phyloP scores from a whole-genome alignment of 176 grass and related monocot species.

The Carex cristatella region DNA sequence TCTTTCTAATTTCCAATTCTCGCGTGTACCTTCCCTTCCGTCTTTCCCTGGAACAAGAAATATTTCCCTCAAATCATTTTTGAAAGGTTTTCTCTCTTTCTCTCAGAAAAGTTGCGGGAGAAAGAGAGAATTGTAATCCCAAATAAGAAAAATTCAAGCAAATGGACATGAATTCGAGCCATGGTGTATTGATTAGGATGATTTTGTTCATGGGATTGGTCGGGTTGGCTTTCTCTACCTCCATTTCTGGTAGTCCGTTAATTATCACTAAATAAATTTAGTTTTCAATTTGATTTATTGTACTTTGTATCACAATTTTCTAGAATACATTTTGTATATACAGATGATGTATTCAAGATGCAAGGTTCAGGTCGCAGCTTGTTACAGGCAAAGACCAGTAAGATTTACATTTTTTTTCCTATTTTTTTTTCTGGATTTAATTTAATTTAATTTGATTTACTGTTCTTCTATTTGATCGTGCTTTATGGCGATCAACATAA shows the following conservation, averaged over 20 bases:
- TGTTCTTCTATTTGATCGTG: not conserved
- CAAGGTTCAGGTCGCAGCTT: constrained; percentile 14
- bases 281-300: not conserved
- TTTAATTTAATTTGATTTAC: not conserved
- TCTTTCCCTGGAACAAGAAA: not conserved
- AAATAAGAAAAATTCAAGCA: not conserved
- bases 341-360: constrained; percentile 19
- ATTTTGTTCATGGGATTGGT: constrained; percentile 6
- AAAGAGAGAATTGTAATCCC: not conserved
- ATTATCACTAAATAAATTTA: not conserved
- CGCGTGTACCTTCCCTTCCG: not conserved
- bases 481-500: not conserved
- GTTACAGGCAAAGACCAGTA: constrained; percentile 22
- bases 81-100: constrained; percentile 11
- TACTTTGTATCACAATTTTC: not conserved
- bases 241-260: constrained; percentile 14
- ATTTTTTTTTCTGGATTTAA: not conserved
- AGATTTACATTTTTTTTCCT: not conserved
- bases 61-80: constrained; percentile 3
- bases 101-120: not conserved
- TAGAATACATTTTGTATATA: not conserved
- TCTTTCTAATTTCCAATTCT: not conserved
- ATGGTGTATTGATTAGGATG: not conserved
- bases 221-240: constrained; percentile 10
- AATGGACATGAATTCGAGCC: not conserved